Evolutionary conservation across 2,329 filamentous ascomycete species (phyloP).

Genomic region (Cryphonectria radicalis): DNA sequence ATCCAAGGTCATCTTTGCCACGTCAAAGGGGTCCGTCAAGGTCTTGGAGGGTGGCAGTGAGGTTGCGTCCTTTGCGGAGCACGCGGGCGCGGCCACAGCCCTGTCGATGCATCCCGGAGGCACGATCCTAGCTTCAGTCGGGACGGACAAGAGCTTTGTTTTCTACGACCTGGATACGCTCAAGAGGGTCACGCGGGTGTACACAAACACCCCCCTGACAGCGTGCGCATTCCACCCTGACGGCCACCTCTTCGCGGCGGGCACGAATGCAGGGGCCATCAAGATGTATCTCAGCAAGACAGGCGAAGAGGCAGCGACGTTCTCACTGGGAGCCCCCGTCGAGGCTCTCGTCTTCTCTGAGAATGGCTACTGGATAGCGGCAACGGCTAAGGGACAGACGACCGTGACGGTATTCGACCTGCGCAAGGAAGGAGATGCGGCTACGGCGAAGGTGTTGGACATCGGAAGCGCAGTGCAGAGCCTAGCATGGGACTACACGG

Average conservation of each 20-base stretch:
- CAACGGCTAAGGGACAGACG: conserved; percentile 75
- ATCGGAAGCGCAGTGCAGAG: conserved; percentile 77
- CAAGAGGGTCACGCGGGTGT: conserved; percentile 76
- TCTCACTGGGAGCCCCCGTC: conserved; percentile 70
- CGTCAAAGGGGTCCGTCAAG: conserved; percentile 77
- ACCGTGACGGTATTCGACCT: conserved; percentile 89
- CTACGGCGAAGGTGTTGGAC: conserved; percentile 82
- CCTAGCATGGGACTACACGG: conserved; percentile 91
- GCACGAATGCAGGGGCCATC: conserved; percentile 78
- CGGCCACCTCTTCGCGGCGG: conserved; percentile 89
- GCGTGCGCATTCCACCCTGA: conserved; percentile 91
- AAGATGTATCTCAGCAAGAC: conserved; percentile 88
- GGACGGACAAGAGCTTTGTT: conserved; percentile 88
- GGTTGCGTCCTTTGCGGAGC: conserved; percentile 72
- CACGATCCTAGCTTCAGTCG: conserved; percentile 82
- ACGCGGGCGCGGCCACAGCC: conserved; percentile 79
- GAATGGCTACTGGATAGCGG: conserved; percentile 95
- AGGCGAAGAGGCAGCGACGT: conserved; percentile 76
- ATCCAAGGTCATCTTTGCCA: conserved; percentile 72
- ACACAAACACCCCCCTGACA: conserved; percentile 75
- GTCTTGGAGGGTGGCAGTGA: conserved; percentile 75
- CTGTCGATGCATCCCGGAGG: conserved; percentile 83
- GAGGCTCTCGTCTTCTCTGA: conserved; percentile 86
- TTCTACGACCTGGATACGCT: conserved; percentile 78
- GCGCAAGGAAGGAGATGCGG: conserved; percentile 84